Conservation (phyloP, 495 filamentous ascomycete species). For the Clavariopsis aquatica region DNA sequence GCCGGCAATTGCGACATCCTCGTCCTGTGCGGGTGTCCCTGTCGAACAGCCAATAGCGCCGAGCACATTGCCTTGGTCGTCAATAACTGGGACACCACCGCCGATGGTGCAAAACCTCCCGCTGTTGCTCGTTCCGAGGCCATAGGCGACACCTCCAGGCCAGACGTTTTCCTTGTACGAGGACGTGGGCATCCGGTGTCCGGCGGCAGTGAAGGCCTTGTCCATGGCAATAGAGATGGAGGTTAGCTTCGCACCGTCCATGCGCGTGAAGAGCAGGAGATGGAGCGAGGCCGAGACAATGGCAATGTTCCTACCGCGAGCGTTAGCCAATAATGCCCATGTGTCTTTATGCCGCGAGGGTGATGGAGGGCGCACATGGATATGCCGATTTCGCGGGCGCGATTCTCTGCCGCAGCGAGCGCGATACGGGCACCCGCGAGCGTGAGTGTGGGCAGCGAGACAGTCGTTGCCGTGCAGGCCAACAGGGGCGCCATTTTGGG, state of each 20-base stretch:
- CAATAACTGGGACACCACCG: conserved; percentile 42
- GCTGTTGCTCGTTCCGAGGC: conserved; percentile 43
- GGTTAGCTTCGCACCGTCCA: conserved; percentile 46
- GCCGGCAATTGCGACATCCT: conserved; percentile 40
- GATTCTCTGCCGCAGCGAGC: conserved; percentile 34
- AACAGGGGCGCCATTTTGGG: not conserved
- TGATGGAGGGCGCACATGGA: conserved; percentile 19
- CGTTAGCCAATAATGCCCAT: no score
- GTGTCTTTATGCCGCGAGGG: no score
- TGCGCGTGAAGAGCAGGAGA: conserved; percentile 45
- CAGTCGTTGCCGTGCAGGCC: not conserved
- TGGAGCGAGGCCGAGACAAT: conserved; percentile 40
- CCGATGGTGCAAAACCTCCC: conserved; percentile 45
- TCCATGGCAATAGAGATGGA: conserved; percentile 45
- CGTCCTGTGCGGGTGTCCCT: conserved; percentile 45
- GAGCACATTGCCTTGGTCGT: conserved; percentile 37
- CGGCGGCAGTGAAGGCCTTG: conserved; percentile 47
- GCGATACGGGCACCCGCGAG: conserved; percentile 42
- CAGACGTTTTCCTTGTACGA: conserved; percentile 40
- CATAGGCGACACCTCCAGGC: conserved; percentile 44
- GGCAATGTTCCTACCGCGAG: conserved; percentile 41
- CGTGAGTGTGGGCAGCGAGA: conserved; percentile 35
- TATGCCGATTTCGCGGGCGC: conserved; percentile 39
- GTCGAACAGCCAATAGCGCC: conserved; percentile 45
- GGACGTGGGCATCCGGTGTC: conserved; percentile 43